Base-by-base conservation (phyloP, 495 filamentous ascomycete species). In the Penicillium longicatenatum region DNA sequence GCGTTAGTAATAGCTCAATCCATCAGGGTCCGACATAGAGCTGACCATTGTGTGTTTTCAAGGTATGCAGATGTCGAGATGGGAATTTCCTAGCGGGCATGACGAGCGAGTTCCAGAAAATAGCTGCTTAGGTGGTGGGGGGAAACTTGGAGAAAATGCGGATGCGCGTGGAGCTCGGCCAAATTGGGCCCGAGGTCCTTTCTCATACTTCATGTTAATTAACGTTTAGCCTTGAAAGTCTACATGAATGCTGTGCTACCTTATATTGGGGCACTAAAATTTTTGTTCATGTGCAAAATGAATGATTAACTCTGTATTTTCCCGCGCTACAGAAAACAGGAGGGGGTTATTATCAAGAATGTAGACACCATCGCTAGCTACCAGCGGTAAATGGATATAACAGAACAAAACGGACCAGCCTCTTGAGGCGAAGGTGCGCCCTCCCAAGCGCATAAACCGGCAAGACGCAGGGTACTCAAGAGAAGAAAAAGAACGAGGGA, bases 341-440 rank as follows among this genome's bases (percentile, higher is more conserved):
- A 68, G 67, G 68, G 71, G 68, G 71, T 72, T 75, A 79, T 79
- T 79, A 79, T 77, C 70, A 77, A 76, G 66, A 69, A 69, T 70
- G 68, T 75, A 76, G 68, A 75, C 70, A 74, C 74, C 73, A 77
- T 76, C 74, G 74, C 77, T 77, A 78, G 73, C 72, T 73, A 72
- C 71, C 74, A 76, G 71, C 63, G 67, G 67, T 67, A 75, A 74
- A 75, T 69, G 65, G 62, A 71, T 72, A 70, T 64, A 71, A 66
- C 67, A 64, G 55, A 69, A 64, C 58, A 65, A 73, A 70, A 70
- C 49, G 60, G 65, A 64, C 59, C 58, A 67, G 61, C 63, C 66
- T 56, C 26, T 64, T 59, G 41, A 54, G 59, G 62, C 55, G 50
- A 63, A 69, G 64, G 59, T 65, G 65, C 64, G 57, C 64, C 63